A percentile compares a stretch with the other conserved stretches of the same genome.
Conservation (phyloP, 2,329 filamentous ascomycete genomes). For the Aspergillus sp. region DNA sequence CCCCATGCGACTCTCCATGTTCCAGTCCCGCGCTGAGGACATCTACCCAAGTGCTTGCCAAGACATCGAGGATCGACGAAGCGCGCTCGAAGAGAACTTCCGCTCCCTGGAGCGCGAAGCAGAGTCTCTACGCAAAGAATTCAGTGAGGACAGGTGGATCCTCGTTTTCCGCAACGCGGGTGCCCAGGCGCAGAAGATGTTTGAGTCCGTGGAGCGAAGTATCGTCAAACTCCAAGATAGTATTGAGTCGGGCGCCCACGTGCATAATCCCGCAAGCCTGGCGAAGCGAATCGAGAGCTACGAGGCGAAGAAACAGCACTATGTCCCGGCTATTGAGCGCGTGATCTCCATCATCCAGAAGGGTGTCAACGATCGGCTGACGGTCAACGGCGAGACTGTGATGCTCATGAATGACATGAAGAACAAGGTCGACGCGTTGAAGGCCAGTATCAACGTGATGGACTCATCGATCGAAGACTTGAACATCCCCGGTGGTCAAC, state of each 20-base stretch:
- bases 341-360: conserved; percentile 91
- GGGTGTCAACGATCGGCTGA: conserved; percentile 91
- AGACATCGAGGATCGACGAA: conserved; percentile 74
- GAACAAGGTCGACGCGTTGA: conserved; percentile 73
- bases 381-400: conserved; percentile 92
- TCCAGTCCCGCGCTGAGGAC: conserved; percentile 70
- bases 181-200: conserved; percentile 92
- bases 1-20: conserved; percentile 88
- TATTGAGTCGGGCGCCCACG: conserved; percentile 69
- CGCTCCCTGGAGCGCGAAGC: conserved; percentile 86
- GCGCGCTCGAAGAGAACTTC: conserved; percentile 77
- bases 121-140: conserved; percentile 80
- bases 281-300: conserved; percentile 87
- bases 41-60: conserved; percentile 89
- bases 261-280: conserved; percentile 67
- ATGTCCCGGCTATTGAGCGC: conserved; percentile 86
- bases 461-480: conserved; percentile 73
- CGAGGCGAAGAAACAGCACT: conserved; percentile 91
- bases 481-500: conserved; percentile 59
- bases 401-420: conserved; percentile 82
- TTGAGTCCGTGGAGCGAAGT: conserved; percentile 87
- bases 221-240: conserved; percentile 77
- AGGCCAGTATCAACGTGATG: conserved; percentile 73
- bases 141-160: conserved; percentile 95
- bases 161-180: conserved; percentile 92